A percentile compares a stretch with the other conserved stretches of the same genome.
Conservation (phyloP, 202 grass and related monocot species). For the Brachypodium distachyon region DNA sequence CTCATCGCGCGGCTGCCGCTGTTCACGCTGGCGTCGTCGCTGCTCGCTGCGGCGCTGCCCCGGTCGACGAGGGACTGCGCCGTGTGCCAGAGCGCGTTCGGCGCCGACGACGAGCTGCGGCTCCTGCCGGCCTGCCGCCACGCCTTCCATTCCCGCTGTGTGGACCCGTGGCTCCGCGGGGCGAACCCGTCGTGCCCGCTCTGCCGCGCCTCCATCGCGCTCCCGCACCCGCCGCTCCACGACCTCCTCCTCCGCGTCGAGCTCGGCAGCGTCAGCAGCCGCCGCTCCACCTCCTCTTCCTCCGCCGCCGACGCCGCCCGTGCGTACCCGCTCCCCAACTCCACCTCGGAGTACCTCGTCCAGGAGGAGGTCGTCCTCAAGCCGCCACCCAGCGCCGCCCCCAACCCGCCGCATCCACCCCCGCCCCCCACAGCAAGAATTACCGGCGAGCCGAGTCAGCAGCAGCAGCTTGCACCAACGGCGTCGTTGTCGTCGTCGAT, state of each 20-base stretch:
- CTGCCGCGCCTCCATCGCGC: conserved; percentile 73
- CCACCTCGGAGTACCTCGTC: conserved; percentile 49
- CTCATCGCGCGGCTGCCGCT: conserved; percentile 60
- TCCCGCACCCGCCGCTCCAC: conserved; percentile 40
- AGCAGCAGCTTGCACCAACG: background rate
- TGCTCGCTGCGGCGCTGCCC: conserved; percentile 37
- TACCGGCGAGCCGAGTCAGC: conserved; percentile 25
- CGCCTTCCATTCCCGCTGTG: conserved; percentile 77
- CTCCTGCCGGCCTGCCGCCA: conserved; percentile 76
- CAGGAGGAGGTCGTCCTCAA: conserved; percentile 50
- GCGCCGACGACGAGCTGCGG: conserved; percentile 55
- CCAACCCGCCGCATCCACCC: conserved; percentile 5
- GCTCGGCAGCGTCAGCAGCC: conserved; percentile 65
- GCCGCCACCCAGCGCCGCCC: background rate
- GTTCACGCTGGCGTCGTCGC: conserved; percentile 57
- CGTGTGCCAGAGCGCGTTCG: conserved; percentile 72
- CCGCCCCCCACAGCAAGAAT: background rate
- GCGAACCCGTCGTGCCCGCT: conserved; percentile 71
- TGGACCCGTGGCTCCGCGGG: conserved; percentile 73
- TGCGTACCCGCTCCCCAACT: conserved; percentile 35
- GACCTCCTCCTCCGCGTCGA: conserved; percentile 48
- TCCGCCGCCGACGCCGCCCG: conserved; percentile 9
- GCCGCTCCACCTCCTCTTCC: conserved; percentile 26
- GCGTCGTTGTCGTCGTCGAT: conserved; percentile 3
- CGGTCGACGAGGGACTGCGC: conserved; percentile 68